These are phyloP conservation scores for Mycena chlorophos DNA, from an alignment of 768 basidiomycete genomes.

Conservation along the genomic window DNA sequence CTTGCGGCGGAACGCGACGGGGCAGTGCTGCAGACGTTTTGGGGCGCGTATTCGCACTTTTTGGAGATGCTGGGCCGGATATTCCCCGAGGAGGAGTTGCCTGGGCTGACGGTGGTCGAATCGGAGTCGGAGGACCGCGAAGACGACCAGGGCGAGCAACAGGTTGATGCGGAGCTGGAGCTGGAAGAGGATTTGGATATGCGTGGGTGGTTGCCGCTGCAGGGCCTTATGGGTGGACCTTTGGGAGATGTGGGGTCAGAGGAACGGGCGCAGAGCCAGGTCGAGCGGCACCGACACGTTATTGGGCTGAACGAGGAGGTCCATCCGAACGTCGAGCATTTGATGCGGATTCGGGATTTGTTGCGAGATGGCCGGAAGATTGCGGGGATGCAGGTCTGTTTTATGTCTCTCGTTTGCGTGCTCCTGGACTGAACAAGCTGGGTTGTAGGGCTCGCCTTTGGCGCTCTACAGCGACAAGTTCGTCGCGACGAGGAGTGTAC, in stretches of 20 bases:
- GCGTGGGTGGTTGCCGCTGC: constrained; percentile 83
- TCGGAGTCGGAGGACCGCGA: neutral
- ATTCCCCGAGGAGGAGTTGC: constrained; percentile 70
- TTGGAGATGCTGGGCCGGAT: constrained; percentile 55
- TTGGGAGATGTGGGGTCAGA: constrained; percentile 8
- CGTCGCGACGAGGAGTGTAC: no score
- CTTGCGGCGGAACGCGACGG: constrained; percentile 32
- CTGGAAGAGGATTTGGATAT: constrained; percentile 92
- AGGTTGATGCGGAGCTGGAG: constrained; percentile 55
- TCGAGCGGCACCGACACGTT: constrained; percentile 14
- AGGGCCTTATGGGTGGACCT: constrained; percentile 52
- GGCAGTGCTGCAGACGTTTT: constrained; percentile 53
- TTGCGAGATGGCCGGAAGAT: constrained; percentile 68
- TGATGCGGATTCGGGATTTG: constrained; percentile 91
- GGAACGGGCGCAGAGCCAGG: constrained; percentile 23
- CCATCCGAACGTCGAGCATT: constrained; percentile 92
- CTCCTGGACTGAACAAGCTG: neutral
- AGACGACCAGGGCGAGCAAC: constrained; percentile 6
- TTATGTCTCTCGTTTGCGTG: constrained; percentile 5
- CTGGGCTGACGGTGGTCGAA: constrained; percentile 43
- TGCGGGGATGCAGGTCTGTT: constrained; percentile 56
- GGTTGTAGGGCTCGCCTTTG: constrained; percentile 43
- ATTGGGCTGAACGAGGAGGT: constrained; percentile 36
- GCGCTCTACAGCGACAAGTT: constrained; percentile 35
- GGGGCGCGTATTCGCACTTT: constrained; percentile 71